phyloP scores from a whole-genome alignment of 495 filamentous ascomycete species.

The Clohesyomyces aquaticus region DNA sequence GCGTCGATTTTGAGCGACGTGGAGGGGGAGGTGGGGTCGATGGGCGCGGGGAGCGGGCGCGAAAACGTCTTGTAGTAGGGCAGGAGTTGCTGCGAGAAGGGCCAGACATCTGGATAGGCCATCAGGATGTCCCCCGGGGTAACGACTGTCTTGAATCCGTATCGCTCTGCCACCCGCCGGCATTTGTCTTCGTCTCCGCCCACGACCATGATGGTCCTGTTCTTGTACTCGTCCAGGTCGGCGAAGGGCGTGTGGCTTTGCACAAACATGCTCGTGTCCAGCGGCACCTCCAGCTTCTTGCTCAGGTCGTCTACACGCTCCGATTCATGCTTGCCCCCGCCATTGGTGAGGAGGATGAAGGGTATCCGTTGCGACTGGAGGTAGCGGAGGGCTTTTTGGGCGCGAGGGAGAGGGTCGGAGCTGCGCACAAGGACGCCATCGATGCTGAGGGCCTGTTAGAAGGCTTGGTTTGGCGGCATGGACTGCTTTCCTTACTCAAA shows the following conservation, averaged over 20 bases:
- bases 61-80: slow-evolving; percentile 65
- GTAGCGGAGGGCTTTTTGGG: slow-evolving; percentile 70
- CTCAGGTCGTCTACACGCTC: slow-evolving; percentile 73
- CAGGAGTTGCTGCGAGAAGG: slow-evolving; percentile 67
- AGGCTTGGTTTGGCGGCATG: no score
- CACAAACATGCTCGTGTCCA: slow-evolving; percentile 70
- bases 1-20: slow-evolving; percentile 74
- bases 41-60: slow-evolving; percentile 61
- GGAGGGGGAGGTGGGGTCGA: slow-evolving; percentile 45
- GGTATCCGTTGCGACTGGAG: slow-evolving; percentile 74
- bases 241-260: slow-evolving; percentile 86
- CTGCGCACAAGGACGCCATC: slow-evolving; percentile 95
- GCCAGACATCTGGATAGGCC: slow-evolving; percentile 76
- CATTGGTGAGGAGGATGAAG: slow-evolving; percentile 87
- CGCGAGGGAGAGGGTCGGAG: slow-evolving; percentile 77
- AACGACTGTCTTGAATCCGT: slow-evolving; percentile 84
- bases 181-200: slow-evolving; percentile 80
- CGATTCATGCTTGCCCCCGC: slow-evolving; percentile 77
- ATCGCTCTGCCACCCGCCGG: slow-evolving; percentile 74
- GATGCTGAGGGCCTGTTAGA: slow-evolving; percentile 71
- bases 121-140: slow-evolving; percentile 82
- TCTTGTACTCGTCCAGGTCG: slow-evolving; percentile 56
- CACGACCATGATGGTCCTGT: slow-evolving; percentile 78
- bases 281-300: slow-evolving; percentile 60
- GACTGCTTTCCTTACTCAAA: slow-evolving; percentile 68